Evolutionary conservation across 75 land plant species (phyloP).

Genomic region (Pinus taeda): DNA sequence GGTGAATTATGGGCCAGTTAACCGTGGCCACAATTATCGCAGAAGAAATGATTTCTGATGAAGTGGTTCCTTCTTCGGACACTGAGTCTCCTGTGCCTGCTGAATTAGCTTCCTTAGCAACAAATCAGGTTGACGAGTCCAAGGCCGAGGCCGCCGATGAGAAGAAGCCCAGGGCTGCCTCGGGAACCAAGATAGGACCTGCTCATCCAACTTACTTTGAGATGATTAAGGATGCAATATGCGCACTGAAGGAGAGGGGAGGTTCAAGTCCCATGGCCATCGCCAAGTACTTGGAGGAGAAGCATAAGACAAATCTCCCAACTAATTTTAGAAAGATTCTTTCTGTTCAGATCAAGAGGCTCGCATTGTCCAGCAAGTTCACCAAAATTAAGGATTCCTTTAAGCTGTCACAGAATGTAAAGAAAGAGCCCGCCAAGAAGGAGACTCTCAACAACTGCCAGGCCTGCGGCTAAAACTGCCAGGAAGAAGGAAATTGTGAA

Average conservation of each 20-base stretch:
- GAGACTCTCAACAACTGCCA: neutral
- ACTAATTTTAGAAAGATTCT: conserved; percentile 19
- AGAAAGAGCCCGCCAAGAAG: conserved; percentile 12
- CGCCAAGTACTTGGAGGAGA: conserved; percentile 16
- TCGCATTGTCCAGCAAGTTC: conserved; percentile 3
- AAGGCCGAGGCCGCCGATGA: neutral
- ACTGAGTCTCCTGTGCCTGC: neutral
- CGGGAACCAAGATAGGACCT: conserved; percentile 11
- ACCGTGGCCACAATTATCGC: neutral
- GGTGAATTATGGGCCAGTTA: neutral
- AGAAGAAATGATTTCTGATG: neutral
- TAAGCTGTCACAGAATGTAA: conserved; percentile 20
- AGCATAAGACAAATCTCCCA: conserved; percentile 14
- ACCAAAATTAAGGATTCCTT: conserved; percentile 15
- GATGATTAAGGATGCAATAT: conserved; percentile 24
- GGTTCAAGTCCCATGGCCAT: conserved; percentile 22
- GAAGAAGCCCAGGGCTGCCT: conserved; percentile 31
- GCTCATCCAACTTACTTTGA: conserved; percentile 79
- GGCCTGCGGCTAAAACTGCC: neutral
- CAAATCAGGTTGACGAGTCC: neutral
- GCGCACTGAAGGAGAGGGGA: conserved; percentile 15
- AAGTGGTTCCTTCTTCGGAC: neutral
- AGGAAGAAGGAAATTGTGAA: neutral
- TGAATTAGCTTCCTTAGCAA: neutral
- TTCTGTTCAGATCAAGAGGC: conserved; percentile 7